phyloP scores from a whole-genome alignment of 305 asterid species.

The Fraxinus ornus region DNA sequence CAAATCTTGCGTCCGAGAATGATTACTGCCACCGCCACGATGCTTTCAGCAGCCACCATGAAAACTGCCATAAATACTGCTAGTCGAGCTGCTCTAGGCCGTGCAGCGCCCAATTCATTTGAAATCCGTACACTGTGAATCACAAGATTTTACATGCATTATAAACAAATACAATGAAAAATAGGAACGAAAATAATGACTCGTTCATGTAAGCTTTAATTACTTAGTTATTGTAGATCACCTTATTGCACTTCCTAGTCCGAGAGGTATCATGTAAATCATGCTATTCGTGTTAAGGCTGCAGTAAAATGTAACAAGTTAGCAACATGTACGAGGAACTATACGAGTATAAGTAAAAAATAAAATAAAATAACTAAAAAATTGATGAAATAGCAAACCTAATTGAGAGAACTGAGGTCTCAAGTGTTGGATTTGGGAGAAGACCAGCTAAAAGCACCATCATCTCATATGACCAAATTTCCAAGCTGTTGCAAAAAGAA shows the following conservation, averaged over 20 bases:
- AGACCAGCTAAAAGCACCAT: slow-evolving; percentile 63
- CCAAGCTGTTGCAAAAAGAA: slow-evolving; percentile 38
- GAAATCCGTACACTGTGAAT: slow-evolving; percentile 43
- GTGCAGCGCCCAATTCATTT: slow-evolving; percentile 50
- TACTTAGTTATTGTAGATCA: slow-evolving; percentile 14
- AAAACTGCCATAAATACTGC: slow-evolving; percentile 43
- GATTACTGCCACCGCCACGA: slow-evolving; percentile 34
- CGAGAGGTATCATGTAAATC: slow-evolving; percentile 67
- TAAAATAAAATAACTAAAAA: background rate
- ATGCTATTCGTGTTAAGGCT: slow-evolving; percentile 55
- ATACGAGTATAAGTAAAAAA: background rate
- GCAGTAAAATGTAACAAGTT: slow-evolving; percentile 2
- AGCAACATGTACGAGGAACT: background rate
- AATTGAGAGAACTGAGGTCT: slow-evolving; percentile 63
- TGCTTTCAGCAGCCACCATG: slow-evolving; percentile 49
- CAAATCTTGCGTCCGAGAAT: slow-evolving; percentile 43
- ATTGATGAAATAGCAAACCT: slow-evolving; percentile 23
- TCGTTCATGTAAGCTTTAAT: background rate
- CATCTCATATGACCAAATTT: slow-evolving; percentile 62
- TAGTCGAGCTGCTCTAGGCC: slow-evolving; percentile 41
- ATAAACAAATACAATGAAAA: background rate
- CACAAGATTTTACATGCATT: background rate
- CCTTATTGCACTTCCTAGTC: slow-evolving; percentile 69
- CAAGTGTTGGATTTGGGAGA: slow-evolving; percentile 61
- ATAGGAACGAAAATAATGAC: background rate